phyloP scores from a whole-genome alignment of 2,329 filamentous ascomycete species.

The Mollisiaceae sp. region DNA sequence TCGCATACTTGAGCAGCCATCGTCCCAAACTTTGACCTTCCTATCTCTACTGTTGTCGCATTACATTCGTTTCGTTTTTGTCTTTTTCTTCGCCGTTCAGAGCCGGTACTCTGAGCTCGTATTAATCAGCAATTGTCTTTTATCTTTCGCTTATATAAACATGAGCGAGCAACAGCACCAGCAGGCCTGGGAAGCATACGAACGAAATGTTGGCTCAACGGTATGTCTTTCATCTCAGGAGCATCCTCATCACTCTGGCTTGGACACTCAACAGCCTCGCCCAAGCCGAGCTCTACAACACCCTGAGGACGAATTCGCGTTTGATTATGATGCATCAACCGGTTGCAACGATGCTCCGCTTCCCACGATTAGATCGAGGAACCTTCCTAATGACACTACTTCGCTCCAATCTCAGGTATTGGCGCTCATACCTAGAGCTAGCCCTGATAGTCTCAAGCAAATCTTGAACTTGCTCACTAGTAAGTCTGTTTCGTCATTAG shows the following conservation, averaged over 20 bases:
- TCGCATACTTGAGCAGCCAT: slow-evolving; percentile 5
- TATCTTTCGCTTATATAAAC: background rate
- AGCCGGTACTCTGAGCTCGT: background rate
- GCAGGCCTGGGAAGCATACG: background rate
- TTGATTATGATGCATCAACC: background rate
- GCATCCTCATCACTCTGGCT: background rate
- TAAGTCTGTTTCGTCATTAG: background rate
- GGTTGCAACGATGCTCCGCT: background rate
- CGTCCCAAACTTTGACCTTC: background rate
- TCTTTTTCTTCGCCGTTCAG: background rate
- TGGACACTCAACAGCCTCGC: background rate
- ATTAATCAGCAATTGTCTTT: background rate
- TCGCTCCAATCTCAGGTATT: background rate
- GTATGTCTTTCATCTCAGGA: background rate
- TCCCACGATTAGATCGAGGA: background rate
- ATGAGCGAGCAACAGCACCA: background rate
- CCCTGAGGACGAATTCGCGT: background rate
- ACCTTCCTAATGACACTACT: background rate
- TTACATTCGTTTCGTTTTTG: slow-evolving; percentile 13
- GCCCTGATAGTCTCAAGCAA: background rate
- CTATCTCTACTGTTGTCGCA: background rate
- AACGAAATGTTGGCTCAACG: background rate
- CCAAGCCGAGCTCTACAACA: background rate
- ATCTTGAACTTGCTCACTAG: background rate
- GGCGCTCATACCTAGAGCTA: background rate